Base-by-base conservation (phyloP, 2,329 filamentous ascomycete genomes). In the Aureobasidium sp. region DNA sequence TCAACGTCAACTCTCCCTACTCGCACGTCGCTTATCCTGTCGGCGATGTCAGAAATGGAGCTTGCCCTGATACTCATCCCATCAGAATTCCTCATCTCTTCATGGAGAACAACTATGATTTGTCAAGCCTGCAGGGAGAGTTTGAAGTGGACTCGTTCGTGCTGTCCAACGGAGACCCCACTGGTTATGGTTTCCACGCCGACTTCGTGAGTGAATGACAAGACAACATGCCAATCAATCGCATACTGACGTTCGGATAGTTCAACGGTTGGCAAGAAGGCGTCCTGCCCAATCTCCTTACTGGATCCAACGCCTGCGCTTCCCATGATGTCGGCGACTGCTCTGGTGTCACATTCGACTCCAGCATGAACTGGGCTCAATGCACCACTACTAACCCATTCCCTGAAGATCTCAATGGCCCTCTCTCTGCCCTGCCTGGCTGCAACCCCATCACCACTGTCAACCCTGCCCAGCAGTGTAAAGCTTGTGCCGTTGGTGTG, bases 11-110 rank as follows among this genome's bases (percentile, higher is more conserved):
- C 0, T 73, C 83, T 61, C 78, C 83, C 69, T 74, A 74, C 62
- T 76, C 74, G 60, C 86, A 88, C 72, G 81, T 84, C 74, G 74
- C 71, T 19, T 88, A 79, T 63, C 84, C 84, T 11, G 65, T 62
- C 2, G 66, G 69, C 1, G 59, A 64, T 29, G 71, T 66, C 56
- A 63, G 78, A 58, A 69, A 71, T 52, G 77, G 77, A 49, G 75
- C 77, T 61, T 81, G 79, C 60, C 78, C 78, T 0, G 21, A 63
- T 2, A 66, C 69, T 4, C 77, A 79, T 59, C 79, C 79, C 0
- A 74, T 74, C 6, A 78, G 78, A 44, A 68, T 83, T 19, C 72
- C 79, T 24, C 79, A 79, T 19, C 68, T 84, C 57, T 81, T 84
- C 66, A 51, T 51, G 48, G 48, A 51, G 21, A 51, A 51, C 37